Conservation (phyloP, 495 filamentous ascomycete genomes). For the Durotheca rogersii region DNA sequence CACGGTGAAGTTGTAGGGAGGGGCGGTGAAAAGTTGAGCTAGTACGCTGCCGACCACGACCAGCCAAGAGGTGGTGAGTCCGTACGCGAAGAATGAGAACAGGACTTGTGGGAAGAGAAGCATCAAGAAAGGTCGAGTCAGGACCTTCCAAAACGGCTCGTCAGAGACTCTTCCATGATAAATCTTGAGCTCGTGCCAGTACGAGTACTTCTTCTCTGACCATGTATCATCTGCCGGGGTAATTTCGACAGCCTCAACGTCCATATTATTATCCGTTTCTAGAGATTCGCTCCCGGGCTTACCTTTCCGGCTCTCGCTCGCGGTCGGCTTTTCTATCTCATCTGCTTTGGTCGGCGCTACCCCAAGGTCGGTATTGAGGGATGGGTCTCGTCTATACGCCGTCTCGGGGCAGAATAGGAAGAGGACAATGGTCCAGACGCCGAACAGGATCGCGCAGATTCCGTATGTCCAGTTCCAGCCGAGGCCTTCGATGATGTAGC, state of each 20-base stretch:
- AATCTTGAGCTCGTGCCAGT: constrained; percentile 38
- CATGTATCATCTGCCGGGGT: not conserved
- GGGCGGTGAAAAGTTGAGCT: constrained; percentile 40
- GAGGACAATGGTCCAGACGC: constrained; percentile 30
- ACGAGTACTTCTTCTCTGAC: constrained; percentile 39
- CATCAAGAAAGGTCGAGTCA: constrained; percentile 40
- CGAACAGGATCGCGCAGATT: constrained; percentile 35
- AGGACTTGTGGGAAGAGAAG: constrained; percentile 45
- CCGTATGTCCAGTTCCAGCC: constrained; percentile 40
- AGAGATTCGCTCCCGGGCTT: constrained; percentile 1
- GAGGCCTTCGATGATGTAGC: constrained; percentile 33
- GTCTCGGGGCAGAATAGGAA: constrained; percentile 39
- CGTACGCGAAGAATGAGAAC: constrained; percentile 46
- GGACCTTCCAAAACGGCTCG: constrained; percentile 40
- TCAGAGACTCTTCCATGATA: constrained; percentile 41
- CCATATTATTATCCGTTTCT: constrained; percentile 1
- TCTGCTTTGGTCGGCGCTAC: constrained; percentile 14
- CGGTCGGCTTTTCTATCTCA: not conserved
- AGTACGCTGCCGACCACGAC: constrained; percentile 44
- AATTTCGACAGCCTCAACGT: constrained; percentile 14
- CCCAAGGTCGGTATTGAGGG: constrained; percentile 36
- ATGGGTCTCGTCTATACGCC: constrained; percentile 32
- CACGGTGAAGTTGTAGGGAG: constrained; percentile 43
- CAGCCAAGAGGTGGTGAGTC: constrained; percentile 47
- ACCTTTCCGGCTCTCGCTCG: constrained; percentile 7